Evolutionary conservation across 2,329 filamentous ascomycete species (phyloP), one percentile per base, ranked within the genome.

Genomic region (Esteya vermicola): DNA sequence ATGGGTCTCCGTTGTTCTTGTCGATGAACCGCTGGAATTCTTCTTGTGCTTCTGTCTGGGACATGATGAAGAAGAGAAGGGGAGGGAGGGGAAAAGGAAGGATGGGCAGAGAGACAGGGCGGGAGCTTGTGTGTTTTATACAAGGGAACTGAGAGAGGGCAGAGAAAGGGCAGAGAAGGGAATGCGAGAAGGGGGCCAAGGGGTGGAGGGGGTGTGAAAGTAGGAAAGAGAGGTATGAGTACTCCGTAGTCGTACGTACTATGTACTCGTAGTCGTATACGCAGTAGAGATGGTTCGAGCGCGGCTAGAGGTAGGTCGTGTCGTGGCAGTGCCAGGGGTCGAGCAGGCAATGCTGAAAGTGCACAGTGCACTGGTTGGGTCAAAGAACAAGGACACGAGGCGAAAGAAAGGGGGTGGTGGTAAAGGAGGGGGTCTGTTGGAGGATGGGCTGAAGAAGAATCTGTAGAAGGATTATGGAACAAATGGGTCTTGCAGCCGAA

Each of bases 21-120:
- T 67, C 64, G 46, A 82, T 59, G 43, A 81, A 67, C 47, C 63
- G 58, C 56, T 78, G 70, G 57, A 78, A 80, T 59, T 82, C 75
- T 63, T 79, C 73, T 57, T 79, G 72, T 38, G 75, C 75, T 38
- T 43, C 72, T 20, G 43, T 46, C 21, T 42, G 63, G 47, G 68
- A 61, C 71, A 75, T 75, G 55, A 40, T 65, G 63, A 50, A 44
- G 40, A 42, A 43, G 36, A 48, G 45, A 48, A 21, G 44, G n/a
- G 18, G 28, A 33, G 21, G 13, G 13, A 34, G 14, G 32, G 27
- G 21, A 23, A 25, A 33, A 39, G 21, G 31, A 33, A 30, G 19
- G 19, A 19, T 8, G 33, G 19, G 9, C 13, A 9, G n/a, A n/a
- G n/a, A n/a, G n/a, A 27, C 26, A 27, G 14, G 26, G 26, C 26